These are phyloP conservation scores for Musa beccarii DNA, from an alignment of 176 grass and related monocot species.

Conservation along the genomic window DNA sequence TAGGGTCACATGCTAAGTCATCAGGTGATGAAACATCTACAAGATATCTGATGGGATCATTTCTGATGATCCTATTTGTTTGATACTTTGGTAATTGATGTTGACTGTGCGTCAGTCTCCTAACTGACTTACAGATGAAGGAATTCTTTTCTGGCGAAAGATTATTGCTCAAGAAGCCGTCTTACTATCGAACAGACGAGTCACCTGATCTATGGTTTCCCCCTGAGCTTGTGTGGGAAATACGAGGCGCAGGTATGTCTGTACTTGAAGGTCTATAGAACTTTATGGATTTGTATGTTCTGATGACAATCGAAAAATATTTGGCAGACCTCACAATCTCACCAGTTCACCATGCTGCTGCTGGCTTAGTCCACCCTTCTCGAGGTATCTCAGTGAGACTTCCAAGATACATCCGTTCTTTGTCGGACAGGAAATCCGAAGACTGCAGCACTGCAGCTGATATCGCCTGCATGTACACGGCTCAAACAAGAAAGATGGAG, in stretches of 20 bases:
- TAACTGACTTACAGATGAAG: slow-evolving; percentile 48
- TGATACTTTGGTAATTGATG: background rate
- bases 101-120: background rate
- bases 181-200: slow-evolving; percentile 87
- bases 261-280: background rate
- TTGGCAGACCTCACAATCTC: slow-evolving; percentile 72
- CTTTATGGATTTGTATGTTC: slow-evolving; percentile 4
- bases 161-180: slow-evolving; percentile 75
- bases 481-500: slow-evolving; percentile 73
- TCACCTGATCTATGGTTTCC: slow-evolving; percentile 67
- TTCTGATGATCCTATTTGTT: background rate
- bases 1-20: too few species aligned
- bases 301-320: too few species aligned
- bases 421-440: slow-evolving; percentile 50
- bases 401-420: slow-evolving; percentile 51
- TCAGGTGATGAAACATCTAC: too few species aligned
- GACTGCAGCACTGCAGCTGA: slow-evolving; percentile 57
- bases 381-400: slow-evolving; percentile 82
- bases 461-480: slow-evolving; percentile 58
- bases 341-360: slow-evolving; percentile 72
- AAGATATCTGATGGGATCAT: background rate
- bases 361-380: slow-evolving; percentile 65
- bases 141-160: slow-evolving; percentile 64
- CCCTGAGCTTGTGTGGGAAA: slow-evolving; percentile 85
- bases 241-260: slow-evolving; percentile 67